Base-by-base conservation (phyloP, 352 stramenopile species). In the Pythium scleroteichum region DNA sequence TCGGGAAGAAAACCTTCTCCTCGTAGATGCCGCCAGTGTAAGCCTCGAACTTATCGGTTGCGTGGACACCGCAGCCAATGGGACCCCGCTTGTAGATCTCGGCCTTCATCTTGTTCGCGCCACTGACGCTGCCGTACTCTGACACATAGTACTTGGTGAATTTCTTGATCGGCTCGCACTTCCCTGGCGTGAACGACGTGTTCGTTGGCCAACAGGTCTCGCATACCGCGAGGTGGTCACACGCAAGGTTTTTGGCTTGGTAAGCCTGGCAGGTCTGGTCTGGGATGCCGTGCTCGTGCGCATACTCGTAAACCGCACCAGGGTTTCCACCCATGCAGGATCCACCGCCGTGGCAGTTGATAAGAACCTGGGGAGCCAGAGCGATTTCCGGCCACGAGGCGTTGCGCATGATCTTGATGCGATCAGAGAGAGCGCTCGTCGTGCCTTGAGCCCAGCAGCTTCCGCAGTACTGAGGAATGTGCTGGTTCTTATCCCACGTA, bases 401-500 rank as follows among this genome's bases (percentile, higher is more conserved):
- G 63, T 96, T 95, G 69, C 87, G 78, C 55, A 95, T 69, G 53
- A 97, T 95, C 35, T 86, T 92, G 59, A 97, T 96, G n/a, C 90
- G 89, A 63, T 97, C 90, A 17, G 89, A 94, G 16, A 97, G 71
- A 23, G 88, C 82, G 40, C 85, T 96, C 20, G 87, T 96, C 12
- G 89, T 94, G 27, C 85, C 90, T 33, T 97, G 89, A 0, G 90
- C 89, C 92, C 92, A 98, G 76, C 90, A 98, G 45, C 85, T 96
- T n/a, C 89, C 88, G 52, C 92, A 97, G 72, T 97, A 97, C 44
- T 87, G 70, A 24, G 97, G 97, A 56, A 99, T 98, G 74, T 99
- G 97, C 72, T 99, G 97, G 78, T 99, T 99, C 66, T 98, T 96
- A 71, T 96, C 94, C 81, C 95, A 98, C n/a, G 96, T 99, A 19